A percentile compares a stretch with the other conserved stretches of the same genome.
These are phyloP conservation scores for Ceratocystis eucalypticola DNA, from an alignment of 2,329 filamentous ascomycete species.

Conservation along the genomic window DNA sequence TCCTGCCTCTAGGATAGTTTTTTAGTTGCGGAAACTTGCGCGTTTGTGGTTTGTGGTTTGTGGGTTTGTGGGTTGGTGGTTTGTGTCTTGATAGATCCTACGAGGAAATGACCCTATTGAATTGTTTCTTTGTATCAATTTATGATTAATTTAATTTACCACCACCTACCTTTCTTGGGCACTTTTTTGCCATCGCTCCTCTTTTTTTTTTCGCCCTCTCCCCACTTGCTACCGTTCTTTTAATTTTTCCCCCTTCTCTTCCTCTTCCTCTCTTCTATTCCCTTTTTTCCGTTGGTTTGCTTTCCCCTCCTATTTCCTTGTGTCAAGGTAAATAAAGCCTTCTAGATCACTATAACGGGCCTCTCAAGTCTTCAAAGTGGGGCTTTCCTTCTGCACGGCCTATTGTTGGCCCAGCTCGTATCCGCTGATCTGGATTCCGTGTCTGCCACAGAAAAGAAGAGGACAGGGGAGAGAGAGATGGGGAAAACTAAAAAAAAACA, in stretches of 20 bases:
- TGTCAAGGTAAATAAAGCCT: too few relatives aligned
- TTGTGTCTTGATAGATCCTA: background rate
- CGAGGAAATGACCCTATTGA: background rate
- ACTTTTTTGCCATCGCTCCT: background rate
- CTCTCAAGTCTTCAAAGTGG: background rate
- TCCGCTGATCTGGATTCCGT: conserved; percentile 5
- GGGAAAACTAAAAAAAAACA: background rate
- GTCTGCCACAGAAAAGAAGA: background rate
- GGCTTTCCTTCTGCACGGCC: background rate
- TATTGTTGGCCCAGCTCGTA: conserved; percentile 1
- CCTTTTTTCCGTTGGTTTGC: background rate
- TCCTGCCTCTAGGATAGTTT: too few relatives aligned
- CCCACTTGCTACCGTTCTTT: background rate
- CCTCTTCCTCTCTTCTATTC: background rate
- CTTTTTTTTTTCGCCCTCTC: background rate
- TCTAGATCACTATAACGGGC: too few relatives aligned
- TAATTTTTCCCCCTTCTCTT: background rate
- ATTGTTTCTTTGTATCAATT: background rate
- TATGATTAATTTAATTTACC: background rate
- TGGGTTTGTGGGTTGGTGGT: background rate
- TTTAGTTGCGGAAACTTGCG: background rate
- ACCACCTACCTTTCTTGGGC: background rate
- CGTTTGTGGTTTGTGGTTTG: background rate
- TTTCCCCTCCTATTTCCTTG: background rate
- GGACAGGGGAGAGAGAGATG: background rate